Evolutionary conservation across 2,329 filamentous ascomycete genomes (phyloP).

Genomic region (Tolypocladium cylindrosporum): DNA sequence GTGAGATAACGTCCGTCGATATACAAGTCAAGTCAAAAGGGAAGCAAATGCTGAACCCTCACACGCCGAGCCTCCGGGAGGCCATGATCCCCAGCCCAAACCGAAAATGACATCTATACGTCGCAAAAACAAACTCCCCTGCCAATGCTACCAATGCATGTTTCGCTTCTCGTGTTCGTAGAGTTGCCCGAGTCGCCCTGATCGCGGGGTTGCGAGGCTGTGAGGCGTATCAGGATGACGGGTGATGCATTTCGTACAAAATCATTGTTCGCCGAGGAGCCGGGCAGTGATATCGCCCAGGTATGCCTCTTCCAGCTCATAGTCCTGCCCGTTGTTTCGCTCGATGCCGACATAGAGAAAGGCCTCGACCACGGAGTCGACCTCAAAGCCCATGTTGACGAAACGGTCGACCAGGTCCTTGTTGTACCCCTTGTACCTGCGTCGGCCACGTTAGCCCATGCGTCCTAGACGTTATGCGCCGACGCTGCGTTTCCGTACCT

Average conservation of each 20-base stretch:
- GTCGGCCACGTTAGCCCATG: not conserved
- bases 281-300: slow-evolving; percentile 84
- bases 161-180: not conserved
- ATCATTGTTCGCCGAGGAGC: slow-evolving; percentile 65
- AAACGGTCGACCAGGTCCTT: slow-evolving; percentile 76
- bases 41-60: not conserved
- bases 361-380: slow-evolving; percentile 75
- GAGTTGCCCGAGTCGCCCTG: not conserved
- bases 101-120: not conserved
- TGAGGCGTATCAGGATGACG: not conserved
- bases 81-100: not conserved
- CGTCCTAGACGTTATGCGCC: not conserved
- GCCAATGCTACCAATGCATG: slow-evolving; percentile 5
- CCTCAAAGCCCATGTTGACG: slow-evolving; percentile 81
- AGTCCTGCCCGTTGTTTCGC: slow-evolving; percentile 65
- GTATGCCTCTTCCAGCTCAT: slow-evolving; percentile 79
- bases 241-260: not conserved
- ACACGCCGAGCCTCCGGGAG: not conserved
- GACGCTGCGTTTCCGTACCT: slow-evolving; percentile 15
- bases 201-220: not conserved
- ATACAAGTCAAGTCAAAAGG: not conserved
- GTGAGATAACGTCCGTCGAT: not conserved
- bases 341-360: slow-evolving; percentile 78
- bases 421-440: slow-evolving; percentile 80
- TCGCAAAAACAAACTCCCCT: slow-evolving; percentile 12